A percentile compares a stretch with the other conserved stretches of the same genome.
Evolutionary conservation across 495 filamentous ascomycete species (phyloP).

Genomic region (Cudoniella acicularis): DNA sequence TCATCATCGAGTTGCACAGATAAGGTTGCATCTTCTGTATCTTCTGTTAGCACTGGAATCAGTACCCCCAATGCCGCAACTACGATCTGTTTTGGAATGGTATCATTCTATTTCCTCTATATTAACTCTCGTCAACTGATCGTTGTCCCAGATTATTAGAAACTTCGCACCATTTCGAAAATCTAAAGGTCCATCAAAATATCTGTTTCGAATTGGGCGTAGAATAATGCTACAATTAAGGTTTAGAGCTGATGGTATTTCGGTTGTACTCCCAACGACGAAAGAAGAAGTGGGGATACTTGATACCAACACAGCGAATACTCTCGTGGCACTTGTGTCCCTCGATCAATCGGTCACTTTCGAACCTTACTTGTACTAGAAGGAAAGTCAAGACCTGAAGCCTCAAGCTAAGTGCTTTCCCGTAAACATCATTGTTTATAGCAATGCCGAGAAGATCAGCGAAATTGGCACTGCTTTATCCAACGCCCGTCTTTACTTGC

Average conservation of each 20-base stretch:
- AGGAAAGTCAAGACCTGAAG: neutral
- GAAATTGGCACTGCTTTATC: neutral
- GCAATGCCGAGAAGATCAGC: neutral
- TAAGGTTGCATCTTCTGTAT: too few relatives aligned
- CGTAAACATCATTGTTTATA: neutral
- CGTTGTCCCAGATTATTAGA: too few relatives aligned
- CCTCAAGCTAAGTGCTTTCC: neutral
- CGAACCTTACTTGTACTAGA: neutral
- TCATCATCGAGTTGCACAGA: too few relatives aligned
- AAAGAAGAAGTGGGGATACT: neutral
- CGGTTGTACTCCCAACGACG: neutral
- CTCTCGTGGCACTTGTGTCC: neutral
- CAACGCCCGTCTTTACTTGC: neutral
- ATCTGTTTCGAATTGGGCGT: too few relatives aligned
- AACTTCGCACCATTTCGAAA: too few relatives aligned
- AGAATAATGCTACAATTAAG: too few relatives aligned
- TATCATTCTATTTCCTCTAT: too few relatives aligned
- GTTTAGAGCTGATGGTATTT: neutral
- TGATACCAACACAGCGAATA: neutral
- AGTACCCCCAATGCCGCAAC: too few relatives aligned
- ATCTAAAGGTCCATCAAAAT: too few relatives aligned
- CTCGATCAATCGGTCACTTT: neutral
- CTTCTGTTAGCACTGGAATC: too few relatives aligned
- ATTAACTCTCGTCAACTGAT: too few relatives aligned
- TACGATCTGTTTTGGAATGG: too few relatives aligned